phyloP scores from a whole-genome alignment of 1,284 basidiomycete genomes.

The Malassezia sympodialis region DNA sequence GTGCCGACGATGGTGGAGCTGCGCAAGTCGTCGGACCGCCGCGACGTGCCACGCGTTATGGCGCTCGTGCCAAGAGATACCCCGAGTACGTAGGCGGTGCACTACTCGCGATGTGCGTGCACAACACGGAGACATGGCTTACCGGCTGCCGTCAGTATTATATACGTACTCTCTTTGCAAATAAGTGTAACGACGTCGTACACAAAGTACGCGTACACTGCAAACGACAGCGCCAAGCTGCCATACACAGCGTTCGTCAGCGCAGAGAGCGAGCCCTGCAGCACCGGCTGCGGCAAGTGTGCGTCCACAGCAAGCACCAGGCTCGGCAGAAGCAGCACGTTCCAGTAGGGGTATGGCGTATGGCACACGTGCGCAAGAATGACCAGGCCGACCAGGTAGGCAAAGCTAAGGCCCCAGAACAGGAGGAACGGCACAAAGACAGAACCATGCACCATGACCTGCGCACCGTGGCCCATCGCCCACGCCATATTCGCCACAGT shows the following conservation, averaged over 20 bases:
- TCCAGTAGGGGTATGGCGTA: slow-evolving; percentile 73
- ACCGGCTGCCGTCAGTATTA: slow-evolving; percentile 2
- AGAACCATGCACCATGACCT: slow-evolving; percentile 25
- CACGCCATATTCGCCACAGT: slow-evolving; percentile 65
- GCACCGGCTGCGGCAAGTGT: slow-evolving; percentile 52
- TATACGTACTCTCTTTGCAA: slow-evolving; percentile 23
- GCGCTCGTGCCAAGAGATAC: slow-evolving; percentile 2
- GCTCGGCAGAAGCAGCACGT: slow-evolving; percentile 75
- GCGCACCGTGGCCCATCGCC: slow-evolving; percentile 54
- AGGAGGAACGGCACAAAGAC: slow-evolving; percentile 75
- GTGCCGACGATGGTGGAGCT: neutral
- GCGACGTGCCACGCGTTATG: slow-evolving; percentile 1
- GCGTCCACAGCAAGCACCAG: slow-evolving; percentile 67
- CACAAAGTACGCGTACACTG: slow-evolving; percentile 65
- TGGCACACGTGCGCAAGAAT: slow-evolving; percentile 87
- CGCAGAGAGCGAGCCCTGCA: slow-evolving; percentile 58
- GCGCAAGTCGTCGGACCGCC: neutral
- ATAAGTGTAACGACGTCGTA: slow-evolving; percentile 40
- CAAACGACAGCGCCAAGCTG: slow-evolving; percentile 59
- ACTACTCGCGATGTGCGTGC: neutral
- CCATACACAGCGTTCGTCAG: slow-evolving; percentile 62
- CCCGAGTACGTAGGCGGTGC: neutral
- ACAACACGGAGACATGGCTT: slow-evolving; percentile 13
- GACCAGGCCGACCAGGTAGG: slow-evolving; percentile 68
- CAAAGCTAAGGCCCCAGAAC: slow-evolving; percentile 77